Conservation (phyloP, 78 protist species). For the Dictyostelium intermedium region DNA sequence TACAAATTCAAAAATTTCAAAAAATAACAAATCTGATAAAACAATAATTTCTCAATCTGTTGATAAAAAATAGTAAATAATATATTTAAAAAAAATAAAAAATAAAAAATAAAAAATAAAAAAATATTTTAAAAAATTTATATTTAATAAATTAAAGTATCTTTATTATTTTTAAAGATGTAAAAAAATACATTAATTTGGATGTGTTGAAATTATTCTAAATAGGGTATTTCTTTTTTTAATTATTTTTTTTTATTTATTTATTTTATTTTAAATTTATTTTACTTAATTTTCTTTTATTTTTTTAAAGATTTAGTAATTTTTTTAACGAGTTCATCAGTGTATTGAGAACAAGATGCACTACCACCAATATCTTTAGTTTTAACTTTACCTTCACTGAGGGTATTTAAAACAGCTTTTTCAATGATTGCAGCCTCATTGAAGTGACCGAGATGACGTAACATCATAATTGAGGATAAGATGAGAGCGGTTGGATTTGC, state of each 20-base stretch:
- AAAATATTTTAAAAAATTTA: not conserved
- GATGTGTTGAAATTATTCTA: no score
- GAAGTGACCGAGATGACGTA: conserved; percentile 84
- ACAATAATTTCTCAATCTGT: not conserved
- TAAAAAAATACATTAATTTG: no score
- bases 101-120: not conserved
- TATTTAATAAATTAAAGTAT: not conserved
- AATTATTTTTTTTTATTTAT: not conserved
- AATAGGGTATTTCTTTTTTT: no score
- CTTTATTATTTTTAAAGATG: not conserved
- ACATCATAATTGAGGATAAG: conserved; percentile 87
- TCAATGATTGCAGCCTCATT: conserved; percentile 63
- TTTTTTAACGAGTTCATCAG: conserved; percentile 56
- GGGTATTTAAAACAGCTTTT: conserved; percentile 63
- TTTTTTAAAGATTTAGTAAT: not conserved
- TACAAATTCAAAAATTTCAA: not conserved
- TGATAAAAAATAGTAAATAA: not conserved
- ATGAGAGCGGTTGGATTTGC: conserved; percentile 93
- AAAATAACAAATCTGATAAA: not conserved
- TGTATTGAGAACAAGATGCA: conserved; percentile 31
- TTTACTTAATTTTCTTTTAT: not conserved
- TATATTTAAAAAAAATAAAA: not conserved
- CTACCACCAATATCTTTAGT: conserved; percentile 81
- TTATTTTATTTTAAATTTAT: not conserved
- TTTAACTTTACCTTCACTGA: conserved; percentile 68